Conservation (phyloP, 805 yeast species). For the Brettanomyces nanus region DNA sequence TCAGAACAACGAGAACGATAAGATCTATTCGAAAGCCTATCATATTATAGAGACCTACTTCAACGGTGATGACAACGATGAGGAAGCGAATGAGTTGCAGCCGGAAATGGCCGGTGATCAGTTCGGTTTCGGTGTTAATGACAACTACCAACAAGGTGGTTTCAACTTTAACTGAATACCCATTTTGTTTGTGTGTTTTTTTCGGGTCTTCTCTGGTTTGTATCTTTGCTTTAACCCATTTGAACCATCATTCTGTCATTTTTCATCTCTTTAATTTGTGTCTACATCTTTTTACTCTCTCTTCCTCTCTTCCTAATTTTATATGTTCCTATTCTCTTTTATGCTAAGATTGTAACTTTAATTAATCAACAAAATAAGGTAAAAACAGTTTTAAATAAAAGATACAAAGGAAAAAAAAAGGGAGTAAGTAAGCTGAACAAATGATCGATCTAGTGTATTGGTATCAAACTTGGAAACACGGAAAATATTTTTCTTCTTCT, state of each 20-base stretch:
- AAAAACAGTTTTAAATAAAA: neutral
- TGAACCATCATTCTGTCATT: no score
- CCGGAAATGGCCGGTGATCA: constrained; percentile 71
- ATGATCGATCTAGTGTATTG: no score
- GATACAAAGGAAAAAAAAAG: neutral
- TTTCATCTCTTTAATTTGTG: neutral
- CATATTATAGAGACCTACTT: constrained; percentile 86
- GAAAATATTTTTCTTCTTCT: constrained; percentile 6
- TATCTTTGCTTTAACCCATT: neutral
- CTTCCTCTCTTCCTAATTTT: neutral
- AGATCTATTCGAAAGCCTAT: constrained; percentile 86
- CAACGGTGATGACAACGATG: constrained; percentile 69
- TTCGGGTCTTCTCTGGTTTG: constrained; percentile 1
- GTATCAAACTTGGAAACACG: no score
- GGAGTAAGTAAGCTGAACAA: no score
- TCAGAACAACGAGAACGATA: constrained; percentile 86
- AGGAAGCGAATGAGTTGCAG: constrained; percentile 59
- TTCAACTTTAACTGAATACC: constrained; percentile 35
- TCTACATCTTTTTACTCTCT: neutral
- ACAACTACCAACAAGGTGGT: constrained; percentile 32
- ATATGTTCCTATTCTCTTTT: neutral
- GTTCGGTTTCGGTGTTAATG: constrained; percentile 77
- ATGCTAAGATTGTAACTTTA: neutral
- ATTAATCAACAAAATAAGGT: neutral
- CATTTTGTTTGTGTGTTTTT: no score